These are phyloP conservation scores for Tagetes erecta DNA, from an alignment of 129 eudicot genomes.

Conservation along the genomic window DNA sequence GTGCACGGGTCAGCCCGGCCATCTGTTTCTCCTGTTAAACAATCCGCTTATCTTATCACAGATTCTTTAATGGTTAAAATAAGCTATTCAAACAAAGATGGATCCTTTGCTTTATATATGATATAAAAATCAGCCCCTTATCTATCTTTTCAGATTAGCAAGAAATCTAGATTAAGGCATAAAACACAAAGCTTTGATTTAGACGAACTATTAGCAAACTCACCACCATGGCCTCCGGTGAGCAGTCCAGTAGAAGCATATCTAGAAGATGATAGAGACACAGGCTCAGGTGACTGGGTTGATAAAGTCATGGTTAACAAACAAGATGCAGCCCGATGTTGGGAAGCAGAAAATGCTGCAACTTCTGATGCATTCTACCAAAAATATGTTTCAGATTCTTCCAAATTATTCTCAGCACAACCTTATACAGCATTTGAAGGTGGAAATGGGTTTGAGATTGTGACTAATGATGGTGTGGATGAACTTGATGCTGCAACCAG, in stretches of 20 bases:
- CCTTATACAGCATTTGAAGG: slow-evolving; percentile 42
- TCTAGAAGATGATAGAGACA: slow-evolving; percentile 68
- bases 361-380: slow-evolving; percentile 56
- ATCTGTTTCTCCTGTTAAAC: not conserved
- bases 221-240: slow-evolving; percentile 91
- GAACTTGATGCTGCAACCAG: slow-evolving; percentile 96
- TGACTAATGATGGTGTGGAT: slow-evolving; percentile 61
- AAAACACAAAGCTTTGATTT: slow-evolving; percentile 82
- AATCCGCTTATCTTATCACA: not conserved
- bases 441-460: slow-evolving; percentile 53
- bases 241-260: slow-evolving; percentile 55
- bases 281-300: slow-evolving; percentile 81
- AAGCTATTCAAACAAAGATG: slow-evolving; percentile 9
- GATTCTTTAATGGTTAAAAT: not conserved
- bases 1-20: not conserved
- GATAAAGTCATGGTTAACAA: slow-evolving; percentile 98
- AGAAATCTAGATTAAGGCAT: slow-evolving; percentile 53
- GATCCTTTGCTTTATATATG: slow-evolving; percentile 14
- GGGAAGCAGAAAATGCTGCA: slow-evolving; percentile 64
- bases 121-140: slow-evolving; percentile 3
- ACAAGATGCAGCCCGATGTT: slow-evolving; percentile 63
- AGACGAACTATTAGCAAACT: slow-evolving; percentile 72
- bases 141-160: slow-evolving; percentile 39
- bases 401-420: slow-evolving; percentile 59
- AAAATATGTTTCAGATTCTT: slow-evolving; percentile 56